These are phyloP conservation scores for Lantana camara DNA, from an alignment of 257 asterid genomes.

Conservation along the genomic window DNA sequence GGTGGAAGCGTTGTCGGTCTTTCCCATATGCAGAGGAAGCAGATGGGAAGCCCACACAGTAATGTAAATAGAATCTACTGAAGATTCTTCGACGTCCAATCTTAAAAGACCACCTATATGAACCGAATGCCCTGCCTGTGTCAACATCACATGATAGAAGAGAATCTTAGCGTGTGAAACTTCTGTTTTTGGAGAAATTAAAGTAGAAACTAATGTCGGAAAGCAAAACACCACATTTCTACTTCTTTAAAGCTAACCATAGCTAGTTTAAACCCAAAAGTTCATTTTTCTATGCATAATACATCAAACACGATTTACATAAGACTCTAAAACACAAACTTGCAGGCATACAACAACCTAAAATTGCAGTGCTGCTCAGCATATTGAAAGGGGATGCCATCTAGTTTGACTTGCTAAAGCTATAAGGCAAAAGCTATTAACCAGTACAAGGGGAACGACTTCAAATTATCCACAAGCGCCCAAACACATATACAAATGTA, in stretches of 20 bases:
- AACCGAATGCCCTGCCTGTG: slow-evolving; percentile 75
- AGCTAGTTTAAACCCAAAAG: background rate
- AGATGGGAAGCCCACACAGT: slow-evolving; percentile 89
- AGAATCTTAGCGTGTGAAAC: background rate
- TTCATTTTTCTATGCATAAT: background rate
- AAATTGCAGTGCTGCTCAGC: background rate
- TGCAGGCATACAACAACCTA: background rate
- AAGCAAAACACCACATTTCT: too few relatives aligned
- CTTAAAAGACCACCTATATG: slow-evolving; percentile 85
- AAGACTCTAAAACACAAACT: background rate
- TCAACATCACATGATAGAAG: slow-evolving; percentile 29
- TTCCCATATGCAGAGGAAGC: slow-evolving; percentile 92
- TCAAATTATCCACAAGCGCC: too few relatives aligned
- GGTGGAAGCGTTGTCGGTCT: slow-evolving; percentile 57
- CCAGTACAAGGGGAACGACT: background rate
- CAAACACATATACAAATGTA: too few relatives aligned
- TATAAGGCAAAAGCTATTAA: background rate
- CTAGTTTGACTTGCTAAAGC: background rate
- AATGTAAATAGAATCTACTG: slow-evolving; percentile 68
- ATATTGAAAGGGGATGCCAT: background rate
- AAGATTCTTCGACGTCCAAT: slow-evolving; percentile 73
- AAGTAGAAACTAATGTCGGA: too few relatives aligned
- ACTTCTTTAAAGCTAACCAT: too few relatives aligned
- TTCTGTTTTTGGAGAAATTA: too few relatives aligned
- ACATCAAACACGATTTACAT: background rate